Evolutionary conservation across 2,329 filamentous ascomycete species (phyloP), one percentile per base, ranked within the genome.

Genomic region (Sordariomycetes sp.): DNA sequence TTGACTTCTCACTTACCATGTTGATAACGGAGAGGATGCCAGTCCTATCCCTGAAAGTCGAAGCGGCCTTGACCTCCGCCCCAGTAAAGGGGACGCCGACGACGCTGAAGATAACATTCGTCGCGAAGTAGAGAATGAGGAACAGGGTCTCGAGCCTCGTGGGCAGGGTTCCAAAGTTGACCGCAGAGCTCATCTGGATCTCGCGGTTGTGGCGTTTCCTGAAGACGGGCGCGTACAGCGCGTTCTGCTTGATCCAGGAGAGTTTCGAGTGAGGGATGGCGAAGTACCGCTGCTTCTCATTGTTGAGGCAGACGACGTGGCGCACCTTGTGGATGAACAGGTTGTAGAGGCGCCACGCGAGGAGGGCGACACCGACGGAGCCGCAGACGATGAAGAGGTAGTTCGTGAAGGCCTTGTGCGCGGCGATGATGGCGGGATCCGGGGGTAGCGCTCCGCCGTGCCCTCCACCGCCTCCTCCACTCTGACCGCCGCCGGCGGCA

Each of bases 1-100:
- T n/a, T n/a, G 25, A 16, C 14, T 16, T 22, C 34, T 34, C 14
- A 59, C 61, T 34, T 60, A 99, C 83, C 83, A 97, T 89, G 74
- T 97, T 99, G 66, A 96, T 81, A 12, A 91, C 79, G 4, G 92
- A 86, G 62, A 99, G 79, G 10, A 87, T 88, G 58, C 94, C 94
- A 7, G 89, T 88, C 59, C 94, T 85, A 43, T 92, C 92, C 65
- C 94, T 87, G 51, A 97, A 78, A 68, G 96, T 88, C 25, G 92
- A 92, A 53, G 59, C 53, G 34, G 34, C 78, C 25, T 72, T 69
- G 12, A 67, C 66, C 54, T 74, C 74, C 58, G 76, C 69, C 18
- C 72, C 71, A 37, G 74, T 73, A 67, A 80, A 90, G 54, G 83
- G 78, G 55, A 92, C 82, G 59, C 80, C 79, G 48, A 84, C 75